phyloP scores from a whole-genome alignment of 768 basidiomycete species.

The Lactifluus echinatus region DNA sequence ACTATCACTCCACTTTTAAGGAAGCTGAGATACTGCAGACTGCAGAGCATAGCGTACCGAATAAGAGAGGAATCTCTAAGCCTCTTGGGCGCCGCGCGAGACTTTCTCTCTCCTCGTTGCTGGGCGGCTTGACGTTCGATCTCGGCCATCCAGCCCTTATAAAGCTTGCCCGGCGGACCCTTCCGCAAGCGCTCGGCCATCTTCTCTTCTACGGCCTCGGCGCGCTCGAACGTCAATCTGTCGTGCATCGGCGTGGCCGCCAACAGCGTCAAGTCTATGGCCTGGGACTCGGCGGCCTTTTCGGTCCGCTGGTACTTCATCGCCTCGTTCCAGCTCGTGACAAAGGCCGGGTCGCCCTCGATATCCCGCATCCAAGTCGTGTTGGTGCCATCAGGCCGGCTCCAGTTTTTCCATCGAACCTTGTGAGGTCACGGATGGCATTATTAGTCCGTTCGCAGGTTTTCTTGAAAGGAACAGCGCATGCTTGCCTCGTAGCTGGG shows the following conservation, averaged over 20 bases:
- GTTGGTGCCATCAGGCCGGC: conserved; percentile 17
- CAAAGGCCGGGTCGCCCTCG: neutral
- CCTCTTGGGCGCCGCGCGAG: neutral
- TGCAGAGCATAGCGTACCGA: conserved; percentile 3
- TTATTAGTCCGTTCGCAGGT: no score
- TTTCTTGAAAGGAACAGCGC: neutral
- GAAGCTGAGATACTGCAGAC: neutral
- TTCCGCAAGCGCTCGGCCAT: conserved; percentile 1
- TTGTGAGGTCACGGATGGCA: neutral
- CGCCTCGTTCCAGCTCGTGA: conserved; percentile 6
- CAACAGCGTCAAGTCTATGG: conserved; percentile 1
- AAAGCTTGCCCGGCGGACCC: neutral
- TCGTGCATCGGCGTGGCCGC: conserved; percentile 15
- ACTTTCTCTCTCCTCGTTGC: neutral
- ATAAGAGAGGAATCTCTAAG: neutral
- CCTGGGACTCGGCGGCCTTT: conserved; percentile 5
- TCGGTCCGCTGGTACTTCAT: neutral
- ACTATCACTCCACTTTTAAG: neutral
- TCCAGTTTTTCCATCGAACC: conserved; percentile 19
- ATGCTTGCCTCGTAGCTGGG: conserved; percentile 18
- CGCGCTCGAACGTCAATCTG: conserved; percentile 13
- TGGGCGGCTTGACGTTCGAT: neutral
- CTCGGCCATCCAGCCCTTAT: conserved; percentile 10
- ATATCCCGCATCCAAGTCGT: conserved; percentile 18
- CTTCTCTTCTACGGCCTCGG: conserved; percentile 15